Evolutionary conservation across 106 monocot species (phyloP).

Genomic region (Ottelia alismoides): DNA sequence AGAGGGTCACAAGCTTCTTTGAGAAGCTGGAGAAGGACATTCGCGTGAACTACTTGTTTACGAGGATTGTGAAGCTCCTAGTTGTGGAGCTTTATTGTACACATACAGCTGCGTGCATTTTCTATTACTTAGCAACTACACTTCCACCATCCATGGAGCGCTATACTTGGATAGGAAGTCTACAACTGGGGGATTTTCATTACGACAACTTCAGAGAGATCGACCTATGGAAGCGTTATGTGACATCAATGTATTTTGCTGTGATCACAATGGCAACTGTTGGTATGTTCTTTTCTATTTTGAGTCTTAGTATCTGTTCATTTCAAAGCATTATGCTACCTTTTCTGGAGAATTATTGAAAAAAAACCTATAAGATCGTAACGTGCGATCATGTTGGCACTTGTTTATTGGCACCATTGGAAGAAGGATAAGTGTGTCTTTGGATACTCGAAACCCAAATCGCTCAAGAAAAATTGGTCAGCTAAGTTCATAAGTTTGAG

Average conservation of each 20-base stretch:
- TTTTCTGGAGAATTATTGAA: too few relatives aligned
- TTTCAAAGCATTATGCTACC: too few relatives aligned
- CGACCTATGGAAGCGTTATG: slow-evolving; percentile 54
- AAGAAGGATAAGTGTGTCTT: too few relatives aligned
- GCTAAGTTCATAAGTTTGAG: too few relatives aligned
- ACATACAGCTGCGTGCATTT: slow-evolving; percentile 90
- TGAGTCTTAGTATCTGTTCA: too few relatives aligned
- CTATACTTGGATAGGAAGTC: slow-evolving; percentile 90
- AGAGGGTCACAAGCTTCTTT: slow-evolving; percentile 49
- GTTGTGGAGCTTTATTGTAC: slow-evolving; percentile 89
- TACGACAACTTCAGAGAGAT: slow-evolving; percentile 72
- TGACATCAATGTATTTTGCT: slow-evolving; percentile 86
- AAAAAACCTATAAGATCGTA: too few relatives aligned
- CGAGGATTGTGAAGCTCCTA: slow-evolving; percentile 86
- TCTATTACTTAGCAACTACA: slow-evolving; percentile 90
- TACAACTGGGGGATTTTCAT: slow-evolving; percentile 60
- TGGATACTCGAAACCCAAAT: too few relatives aligned
- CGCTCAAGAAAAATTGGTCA: too few relatives aligned
- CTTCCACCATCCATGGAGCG: slow-evolving; percentile 66
- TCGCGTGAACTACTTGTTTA: slow-evolving; percentile 87
- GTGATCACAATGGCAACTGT: slow-evolving; percentile 96
- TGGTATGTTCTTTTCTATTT: slow-evolving; percentile 18
- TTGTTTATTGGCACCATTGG: too few relatives aligned
- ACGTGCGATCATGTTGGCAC: too few relatives aligned
- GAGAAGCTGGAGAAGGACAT: slow-evolving; percentile 66